phyloP scores from a whole-genome alignment of 805 yeast genomes.

The Wickerhamiella hasegawae region DNA sequence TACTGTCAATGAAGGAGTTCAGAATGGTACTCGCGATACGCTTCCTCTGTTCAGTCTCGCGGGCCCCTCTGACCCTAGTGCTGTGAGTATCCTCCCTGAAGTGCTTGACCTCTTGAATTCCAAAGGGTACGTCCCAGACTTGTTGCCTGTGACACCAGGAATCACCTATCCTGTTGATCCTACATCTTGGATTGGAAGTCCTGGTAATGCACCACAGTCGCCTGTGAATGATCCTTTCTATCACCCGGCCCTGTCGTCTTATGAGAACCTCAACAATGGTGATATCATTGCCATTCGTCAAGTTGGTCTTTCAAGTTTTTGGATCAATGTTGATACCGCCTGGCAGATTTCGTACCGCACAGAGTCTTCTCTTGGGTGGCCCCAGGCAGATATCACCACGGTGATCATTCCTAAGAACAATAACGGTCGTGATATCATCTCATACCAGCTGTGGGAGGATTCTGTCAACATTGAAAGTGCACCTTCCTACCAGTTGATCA shows the following conservation, averaged over 20 bases:
- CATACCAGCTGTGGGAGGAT: conserved; percentile 15
- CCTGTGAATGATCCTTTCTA: conserved; percentile 13
- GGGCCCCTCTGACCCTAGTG: neutral
- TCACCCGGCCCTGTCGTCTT: conserved; percentile 2
- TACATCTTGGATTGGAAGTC: conserved; percentile 4
- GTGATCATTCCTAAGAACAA: conserved; percentile 15
- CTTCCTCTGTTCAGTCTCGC: neutral
- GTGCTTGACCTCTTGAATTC: neutral
- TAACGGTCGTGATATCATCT: conserved; percentile 8
- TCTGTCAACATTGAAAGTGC: conserved; percentile 12
- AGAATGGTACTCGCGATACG: neutral
- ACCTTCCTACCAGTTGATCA: conserved; percentile 11
- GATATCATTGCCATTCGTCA: conserved; percentile 1
- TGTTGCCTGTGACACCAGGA: neutral
- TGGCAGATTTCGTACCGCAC: conserved; percentile 16
- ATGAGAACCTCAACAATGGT: conserved; percentile 1
- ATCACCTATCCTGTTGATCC: conserved; percentile 1
- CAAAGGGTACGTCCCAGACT: neutral
- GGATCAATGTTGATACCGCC: conserved; percentile 6
- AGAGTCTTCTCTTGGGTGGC: conserved; percentile 14
- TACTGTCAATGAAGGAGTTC: neutral
- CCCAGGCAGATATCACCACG: conserved; percentile 18
- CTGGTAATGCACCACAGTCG: too few relatives aligned
- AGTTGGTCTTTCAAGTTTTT: conserved; percentile 5
- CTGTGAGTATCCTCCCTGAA: neutral